Evolutionary conservation across 164 flowering plant genomes (phyloP), one percentile per base, ranked within the genome.

Genomic region (Amborella trichopoda): DNA sequence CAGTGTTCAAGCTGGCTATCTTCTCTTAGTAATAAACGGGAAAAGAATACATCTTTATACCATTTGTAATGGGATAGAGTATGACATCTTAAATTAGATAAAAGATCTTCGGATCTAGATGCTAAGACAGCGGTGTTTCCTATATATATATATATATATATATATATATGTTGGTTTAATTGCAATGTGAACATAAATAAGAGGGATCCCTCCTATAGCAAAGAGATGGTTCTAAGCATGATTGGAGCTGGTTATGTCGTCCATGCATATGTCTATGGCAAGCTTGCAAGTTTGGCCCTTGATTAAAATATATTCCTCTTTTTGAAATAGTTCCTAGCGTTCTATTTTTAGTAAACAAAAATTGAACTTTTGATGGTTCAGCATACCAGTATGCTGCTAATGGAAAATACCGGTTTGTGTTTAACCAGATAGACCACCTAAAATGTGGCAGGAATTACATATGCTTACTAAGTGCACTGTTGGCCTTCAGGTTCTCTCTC

Each of bases 211-310:
- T 22, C 62, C 1, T 61, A 59, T 69, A 56, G 64, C n/a, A 32
- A 54, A 0, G 30, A 75, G 6, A 64, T 70, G 74, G 66, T 50
- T 0, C 46, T 86, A 0, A 52, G 69, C 6, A 75, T 83, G 2
- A 74, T 81, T 33, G 59, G 53, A 1, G 75, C 63, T 5, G 94
- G 94, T 1, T 80, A 75, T 12, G 52, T 75, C 0, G 61, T 81
- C 12, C 96, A 87, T 55, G 90, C 55, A 0, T 87, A 38, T 37
- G 71, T 77, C 14, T 83, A 87, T 40, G 75, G 77, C 1, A 43
- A 68, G 10, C 59, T 51, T 18, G 14, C 76, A 3, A 83, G 89
- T 75, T 66, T 8, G 3, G 23, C 17, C 25, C 11, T 27, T 23
- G 8, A 37, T 37, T n/a, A 2, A 8, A 1, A 37, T 14, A 10